A percentile compares a stretch with the other conserved stretches of the same genome.
Conservation (phyloP, 805 yeast species). For the Lipomyces spencermartinsiae region DNA sequence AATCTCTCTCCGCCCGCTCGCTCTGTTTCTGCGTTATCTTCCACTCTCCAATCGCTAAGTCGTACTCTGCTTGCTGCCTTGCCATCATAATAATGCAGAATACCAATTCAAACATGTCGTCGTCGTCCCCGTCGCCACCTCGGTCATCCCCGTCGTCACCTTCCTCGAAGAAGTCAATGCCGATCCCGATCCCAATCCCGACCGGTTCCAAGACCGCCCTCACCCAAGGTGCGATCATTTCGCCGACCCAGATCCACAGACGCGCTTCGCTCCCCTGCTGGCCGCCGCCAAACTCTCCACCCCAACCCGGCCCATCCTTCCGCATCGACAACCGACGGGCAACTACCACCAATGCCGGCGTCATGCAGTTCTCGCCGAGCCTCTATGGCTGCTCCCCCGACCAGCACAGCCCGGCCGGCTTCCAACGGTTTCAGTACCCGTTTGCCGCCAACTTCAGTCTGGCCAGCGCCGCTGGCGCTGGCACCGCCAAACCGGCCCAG, state of each 20-base stretch:
- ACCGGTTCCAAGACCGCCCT: conserved; percentile 26
- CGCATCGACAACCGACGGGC: conserved; percentile 9
- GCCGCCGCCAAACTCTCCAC: conserved; percentile 12
- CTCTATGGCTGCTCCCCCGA: conserved; percentile 30
- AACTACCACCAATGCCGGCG: conserved; percentile 8
- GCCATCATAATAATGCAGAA: no score
- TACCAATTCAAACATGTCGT: neutral
- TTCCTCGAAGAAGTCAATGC: conserved; percentile 7
- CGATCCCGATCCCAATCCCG: conserved; percentile 33
- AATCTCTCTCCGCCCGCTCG: neutral
- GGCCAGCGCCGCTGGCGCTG: neutral
- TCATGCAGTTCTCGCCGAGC: conserved; percentile 22
- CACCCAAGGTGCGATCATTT: conserved; percentile 18
- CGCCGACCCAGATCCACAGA: conserved; percentile 34
- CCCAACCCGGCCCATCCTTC: neutral
- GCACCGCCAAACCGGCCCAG: neutral
- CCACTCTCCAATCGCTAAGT: neutral
- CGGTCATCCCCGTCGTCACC: conserved; percentile 10
- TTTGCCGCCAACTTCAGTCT: neutral
- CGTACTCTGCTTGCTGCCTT: neutral
- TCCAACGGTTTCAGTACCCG: conserved; percentile 8
- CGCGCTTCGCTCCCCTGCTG: conserved; percentile 21
- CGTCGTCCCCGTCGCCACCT: conserved; percentile 8
- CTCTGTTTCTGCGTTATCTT: conserved; percentile 8
- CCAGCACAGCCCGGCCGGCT: conserved; percentile 26